phyloP scores from a whole-genome alignment of 148 eudicot species.

The Dianthus caryophyllus region DNA sequence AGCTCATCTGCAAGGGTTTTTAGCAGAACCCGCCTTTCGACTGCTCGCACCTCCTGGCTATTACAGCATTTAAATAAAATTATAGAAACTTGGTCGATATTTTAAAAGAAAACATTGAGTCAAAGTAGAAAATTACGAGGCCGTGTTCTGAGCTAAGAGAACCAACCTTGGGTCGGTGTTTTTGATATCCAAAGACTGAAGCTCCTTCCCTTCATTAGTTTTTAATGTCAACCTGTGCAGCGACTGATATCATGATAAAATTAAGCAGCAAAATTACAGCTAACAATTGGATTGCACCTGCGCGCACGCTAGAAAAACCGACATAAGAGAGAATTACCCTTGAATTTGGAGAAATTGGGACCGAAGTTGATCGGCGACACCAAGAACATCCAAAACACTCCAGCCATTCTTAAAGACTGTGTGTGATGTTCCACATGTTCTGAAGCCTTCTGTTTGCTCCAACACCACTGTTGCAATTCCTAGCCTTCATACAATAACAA shows the following conservation, averaged over 20 bases:
- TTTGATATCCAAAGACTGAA: constrained; percentile 64
- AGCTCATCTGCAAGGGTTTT: constrained; percentile 63
- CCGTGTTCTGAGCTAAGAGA: too few species aligned
- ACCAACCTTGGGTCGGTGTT: constrained; percentile 62
- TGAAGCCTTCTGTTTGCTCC: constrained; percentile 73
- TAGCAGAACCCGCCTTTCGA: constrained; percentile 67
- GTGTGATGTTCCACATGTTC: constrained; percentile 74
- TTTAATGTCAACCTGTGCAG: constrained; percentile 58
- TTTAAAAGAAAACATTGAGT: too few species aligned
- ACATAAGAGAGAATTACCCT: too few species aligned
- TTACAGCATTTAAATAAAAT: background rate
- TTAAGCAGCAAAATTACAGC: constrained; percentile 18
- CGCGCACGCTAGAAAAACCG: too few species aligned
- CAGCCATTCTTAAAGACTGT: constrained; percentile 85
- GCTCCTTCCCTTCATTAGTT: constrained; percentile 54
- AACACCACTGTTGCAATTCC: constrained; percentile 66
- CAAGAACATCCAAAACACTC: constrained; percentile 76
- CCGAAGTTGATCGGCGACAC: constrained; percentile 69
- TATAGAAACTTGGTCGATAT: too few species aligned
- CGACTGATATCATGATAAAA: constrained; percentile 38
- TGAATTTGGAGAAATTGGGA: constrained; percentile 65
- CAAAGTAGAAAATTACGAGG: too few species aligned
- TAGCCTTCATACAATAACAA: constrained; percentile 34
- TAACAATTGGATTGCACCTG: too few species aligned
- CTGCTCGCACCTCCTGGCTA: constrained; percentile 89